Percentiles rank a stretch among this genome's conserved stretches.
phyloP scores from a whole-genome alignment of 495 filamentous ascomycete genomes.

The Xylaria curta region DNA sequence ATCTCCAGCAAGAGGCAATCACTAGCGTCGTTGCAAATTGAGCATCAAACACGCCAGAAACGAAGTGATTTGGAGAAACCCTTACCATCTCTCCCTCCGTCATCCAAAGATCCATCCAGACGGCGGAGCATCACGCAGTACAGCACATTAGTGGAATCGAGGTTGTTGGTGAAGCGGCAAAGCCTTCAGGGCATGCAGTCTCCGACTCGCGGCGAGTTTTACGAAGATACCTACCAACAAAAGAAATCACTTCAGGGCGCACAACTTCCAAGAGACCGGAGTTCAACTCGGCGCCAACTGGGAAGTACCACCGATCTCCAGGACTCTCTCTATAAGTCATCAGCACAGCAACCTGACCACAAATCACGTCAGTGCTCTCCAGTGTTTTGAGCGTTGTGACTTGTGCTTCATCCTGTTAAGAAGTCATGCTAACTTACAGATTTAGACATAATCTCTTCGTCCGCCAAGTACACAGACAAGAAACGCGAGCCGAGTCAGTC shows the following conservation, averaged over 20 bases:
- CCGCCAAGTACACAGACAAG: conserved; percentile 19
- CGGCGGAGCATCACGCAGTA: conserved; percentile 30
- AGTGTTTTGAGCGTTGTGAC: conserved; percentile 5
- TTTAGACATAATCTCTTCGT: conserved; percentile 26
- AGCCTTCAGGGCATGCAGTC: conserved; percentile 41
- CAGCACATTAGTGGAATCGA: conserved; percentile 22
- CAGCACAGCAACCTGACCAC: conserved; percentile 26
- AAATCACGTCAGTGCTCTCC: conserved; percentile 31
- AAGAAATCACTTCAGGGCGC: conserved; percentile 24
- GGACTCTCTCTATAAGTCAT: conserved; percentile 28
- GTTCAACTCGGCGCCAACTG: conserved; percentile 22
- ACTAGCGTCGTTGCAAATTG: not conserved
- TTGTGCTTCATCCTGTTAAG: not conserved
- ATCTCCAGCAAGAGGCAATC: conserved; percentile 21
- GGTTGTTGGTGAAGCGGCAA: conserved; percentile 35
- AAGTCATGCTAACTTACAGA: conserved; percentile 17
- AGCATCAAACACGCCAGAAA: conserved; percentile 23
- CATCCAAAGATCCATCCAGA: conserved; percentile 21
- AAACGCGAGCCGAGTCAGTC: conserved; percentile 28
- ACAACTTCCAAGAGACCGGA: conserved; percentile 20
- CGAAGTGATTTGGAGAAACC: conserved; percentile 23
- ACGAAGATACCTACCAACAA: conserved; percentile 22
- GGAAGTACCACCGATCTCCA: conserved; percentile 30
- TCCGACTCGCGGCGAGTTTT: conserved; percentile 9
- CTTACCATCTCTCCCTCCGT: conserved; percentile 12